A percentile compares a stretch with the other conserved stretches of the same genome.
These are phyloP conservation scores for Candida maris DNA, from an alignment of 805 yeast species.

Conservation along the genomic window DNA sequence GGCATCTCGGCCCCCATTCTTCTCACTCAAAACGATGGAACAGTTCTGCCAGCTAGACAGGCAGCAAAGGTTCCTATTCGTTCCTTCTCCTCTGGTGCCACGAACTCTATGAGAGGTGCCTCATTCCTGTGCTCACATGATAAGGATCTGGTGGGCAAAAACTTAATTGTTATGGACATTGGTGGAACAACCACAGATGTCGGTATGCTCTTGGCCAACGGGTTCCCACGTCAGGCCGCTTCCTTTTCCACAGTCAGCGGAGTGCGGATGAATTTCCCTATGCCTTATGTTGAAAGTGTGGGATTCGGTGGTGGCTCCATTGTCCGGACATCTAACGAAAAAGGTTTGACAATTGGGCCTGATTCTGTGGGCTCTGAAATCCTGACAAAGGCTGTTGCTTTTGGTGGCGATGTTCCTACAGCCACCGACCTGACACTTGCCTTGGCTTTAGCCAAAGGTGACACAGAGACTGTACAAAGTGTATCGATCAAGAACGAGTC, in stretches of 20 bases:
- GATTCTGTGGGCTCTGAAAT: conserved; percentile 44
- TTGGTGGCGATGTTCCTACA: conserved; percentile 40
- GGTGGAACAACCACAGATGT: conserved; percentile 51
- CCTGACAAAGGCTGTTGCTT: conserved; percentile 31
- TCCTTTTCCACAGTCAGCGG: conserved; percentile 41
- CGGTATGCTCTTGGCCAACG: conserved; percentile 40
- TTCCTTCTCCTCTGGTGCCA: conserved; percentile 48
- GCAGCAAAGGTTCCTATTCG: conserved; percentile 40
- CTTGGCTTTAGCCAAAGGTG: background rate
- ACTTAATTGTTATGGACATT: conserved; percentile 38
- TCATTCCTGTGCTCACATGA: conserved; percentile 29
- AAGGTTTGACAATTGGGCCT: conserved; percentile 38
- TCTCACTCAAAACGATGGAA: conserved; percentile 47
- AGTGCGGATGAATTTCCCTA: conserved; percentile 44
- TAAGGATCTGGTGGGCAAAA: conserved; percentile 32
- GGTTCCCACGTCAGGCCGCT: conserved; percentile 45
- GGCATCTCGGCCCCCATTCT: conserved; percentile 39
- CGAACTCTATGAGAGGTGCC: conserved; percentile 47
- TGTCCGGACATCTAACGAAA: conserved; percentile 26
- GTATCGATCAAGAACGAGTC: background rate
- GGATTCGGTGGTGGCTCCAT: conserved; percentile 50
- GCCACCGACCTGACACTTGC: conserved; percentile 42
- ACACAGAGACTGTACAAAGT: background rate
- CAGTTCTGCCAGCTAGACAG: conserved; percentile 38
- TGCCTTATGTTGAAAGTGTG: conserved; percentile 46